Evolutionary conservation across 2,329 filamentous ascomycete genomes (phyloP).

Genomic region (Penicillium rolfsii): DNA sequence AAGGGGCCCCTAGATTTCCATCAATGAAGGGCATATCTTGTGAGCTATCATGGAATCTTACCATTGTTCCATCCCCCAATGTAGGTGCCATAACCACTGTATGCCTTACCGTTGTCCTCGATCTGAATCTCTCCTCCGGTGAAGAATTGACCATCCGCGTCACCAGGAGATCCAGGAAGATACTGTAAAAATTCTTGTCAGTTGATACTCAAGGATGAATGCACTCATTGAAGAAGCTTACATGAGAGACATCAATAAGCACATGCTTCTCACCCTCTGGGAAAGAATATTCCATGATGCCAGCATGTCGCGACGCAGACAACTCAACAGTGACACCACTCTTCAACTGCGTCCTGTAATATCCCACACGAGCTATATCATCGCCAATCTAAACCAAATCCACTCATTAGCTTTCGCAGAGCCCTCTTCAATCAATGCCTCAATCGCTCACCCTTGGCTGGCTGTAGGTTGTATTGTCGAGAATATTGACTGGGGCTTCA

Average conservation of each 20-base stretch:
- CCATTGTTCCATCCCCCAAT: constrained; percentile 52
- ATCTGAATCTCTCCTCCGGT: constrained; percentile 47
- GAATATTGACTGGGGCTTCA: constrained; percentile 44
- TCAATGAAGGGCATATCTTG: background rate
- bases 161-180: constrained; percentile 48
- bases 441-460: constrained; percentile 59
- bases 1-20: constrained; percentile 36
- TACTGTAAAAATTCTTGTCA: constrained; percentile 46
- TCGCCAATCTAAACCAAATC: constrained; percentile 39
- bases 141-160: constrained; percentile 47
- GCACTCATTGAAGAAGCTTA: constrained; percentile 17
- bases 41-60: background rate
- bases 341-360: constrained; percentile 64
- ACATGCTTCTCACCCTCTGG: constrained; percentile 60
- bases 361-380: constrained; percentile 63
- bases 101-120: constrained; percentile 45
- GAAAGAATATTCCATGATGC: constrained; percentile 67
- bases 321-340: constrained; percentile 65
- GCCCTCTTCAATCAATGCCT: background rate
- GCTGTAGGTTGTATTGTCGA: constrained; percentile 49
- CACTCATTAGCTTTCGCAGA: background rate
- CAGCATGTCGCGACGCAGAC: constrained; percentile 65
- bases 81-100: constrained; percentile 54
- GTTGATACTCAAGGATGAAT: background rate
- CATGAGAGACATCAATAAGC: constrained; percentile 61